Base-by-base conservation (phyloP, 2,329 filamentous ascomycete species). In the Hypoxylon sp. region DNA sequence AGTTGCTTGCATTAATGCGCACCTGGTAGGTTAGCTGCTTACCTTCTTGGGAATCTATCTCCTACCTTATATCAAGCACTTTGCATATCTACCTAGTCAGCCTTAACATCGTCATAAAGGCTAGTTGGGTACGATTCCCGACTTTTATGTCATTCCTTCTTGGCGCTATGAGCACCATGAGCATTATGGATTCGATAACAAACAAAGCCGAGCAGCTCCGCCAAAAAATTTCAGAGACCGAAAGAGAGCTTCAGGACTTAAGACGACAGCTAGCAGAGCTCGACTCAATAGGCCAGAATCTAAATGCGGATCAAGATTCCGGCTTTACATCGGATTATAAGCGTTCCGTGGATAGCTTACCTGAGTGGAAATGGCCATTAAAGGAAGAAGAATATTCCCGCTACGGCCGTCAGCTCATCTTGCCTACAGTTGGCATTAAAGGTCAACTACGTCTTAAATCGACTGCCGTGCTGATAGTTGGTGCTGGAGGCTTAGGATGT, bases 401-500 rank as follows among this genome's bases (percentile, higher is more conserved):
- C 68, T 98, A 98, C 82, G 94, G 93, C 6, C 86, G 95, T 42
- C 95, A 98, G 81, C 90, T 98, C 83, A 94, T 98, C 71, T 88
- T 98, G 67, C 92, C 94, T 0, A 88, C 91, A 63, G 85, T 98
- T 67, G 94, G 94, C 0, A 83, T 97, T 0, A 84, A 90, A 79
- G 94, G 93, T 0, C 95, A 98, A 80, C 83, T 95, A 5, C 85
- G 87, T 33, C 83, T 98, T 14, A 91, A 89, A 74, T 83, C 85
- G 0, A 85, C 93, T 0, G 88, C 85, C 19, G 90, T 98, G 4
- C 85, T 98, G 6, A 85, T 99, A 51, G 87, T 99, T 24, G 96
- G 96, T 10, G 91, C 93, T 1, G 96, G 96, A 5, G 96, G 96
- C 0, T 83, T 99, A 11, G 96, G 96, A 10, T 98, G 94, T 78